Conservation (phyloP, 192 early-diverging fungal species). For the Dimargaris cristalligena region DNA sequence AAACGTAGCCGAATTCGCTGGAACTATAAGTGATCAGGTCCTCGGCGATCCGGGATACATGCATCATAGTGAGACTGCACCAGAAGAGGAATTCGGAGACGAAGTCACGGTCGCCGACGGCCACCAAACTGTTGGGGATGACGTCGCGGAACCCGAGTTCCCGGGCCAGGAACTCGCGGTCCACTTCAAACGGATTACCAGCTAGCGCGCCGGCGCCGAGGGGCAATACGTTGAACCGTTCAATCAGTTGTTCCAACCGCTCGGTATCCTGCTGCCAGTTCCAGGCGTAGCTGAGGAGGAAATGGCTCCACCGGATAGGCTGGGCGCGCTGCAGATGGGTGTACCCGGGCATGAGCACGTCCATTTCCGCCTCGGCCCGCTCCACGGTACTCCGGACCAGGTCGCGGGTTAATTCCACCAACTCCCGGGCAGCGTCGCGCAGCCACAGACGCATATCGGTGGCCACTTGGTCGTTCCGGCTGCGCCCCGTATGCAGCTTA, state of each 20-base stretch:
- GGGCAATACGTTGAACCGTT: conserved; percentile 70
- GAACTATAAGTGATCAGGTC: conserved; percentile 91
- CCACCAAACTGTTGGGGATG: conserved; percentile 81
- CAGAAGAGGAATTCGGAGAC: conserved; percentile 95
- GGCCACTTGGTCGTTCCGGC: conserved; percentile 95
- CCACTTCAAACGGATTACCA: conserved; percentile 92
- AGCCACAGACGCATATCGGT: conserved; percentile 95
- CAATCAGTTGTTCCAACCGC: conserved; percentile 61
- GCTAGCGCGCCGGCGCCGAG: conserved; percentile 89
- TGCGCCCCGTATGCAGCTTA: conserved; percentile 92
- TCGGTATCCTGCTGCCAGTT: conserved; percentile 74
- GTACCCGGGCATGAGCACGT: conserved; percentile 97
- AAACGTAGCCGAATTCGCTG: conserved; percentile 88
- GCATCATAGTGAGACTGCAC: conserved; percentile 79
- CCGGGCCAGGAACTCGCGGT: conserved; percentile 73
- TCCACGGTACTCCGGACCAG: conserved; percentile 52
- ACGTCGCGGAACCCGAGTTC: conserved; percentile 76
- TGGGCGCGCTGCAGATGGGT: conserved; percentile 98
- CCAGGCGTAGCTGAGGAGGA: conserved; percentile 80
- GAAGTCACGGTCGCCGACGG: conserved; percentile 91
- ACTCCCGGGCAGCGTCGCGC: conserved; percentile 50
- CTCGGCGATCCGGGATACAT: conserved; percentile 78
- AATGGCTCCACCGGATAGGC: conserved; percentile 95
- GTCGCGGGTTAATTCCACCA: conserved; percentile 52
- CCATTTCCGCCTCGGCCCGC: conserved; percentile 76